Evolutionary conservation across 768 basidiomycete genomes (phyloP), one percentile per base, ranked within the genome.

Genomic region (Tylopilus vinaceipallidus): DNA sequence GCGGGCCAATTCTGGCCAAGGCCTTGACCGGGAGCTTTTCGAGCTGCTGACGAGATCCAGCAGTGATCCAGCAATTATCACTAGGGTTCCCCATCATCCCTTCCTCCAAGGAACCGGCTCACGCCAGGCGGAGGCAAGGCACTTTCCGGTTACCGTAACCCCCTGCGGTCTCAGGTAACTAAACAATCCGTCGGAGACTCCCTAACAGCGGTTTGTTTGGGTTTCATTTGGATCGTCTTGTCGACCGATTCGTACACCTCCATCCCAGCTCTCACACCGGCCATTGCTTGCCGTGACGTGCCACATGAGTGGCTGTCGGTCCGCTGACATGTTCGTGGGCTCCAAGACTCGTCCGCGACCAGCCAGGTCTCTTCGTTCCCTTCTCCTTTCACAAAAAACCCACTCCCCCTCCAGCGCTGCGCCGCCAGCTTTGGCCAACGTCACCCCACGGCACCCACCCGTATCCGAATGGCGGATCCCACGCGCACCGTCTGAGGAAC

Each of bases 171-270:
- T 23, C 49, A 57, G 55, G 43, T 26, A 32, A 39, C 50, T 50
- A 45, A 53, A 47, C 52, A 47, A 45, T 47, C 57, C 56, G 52
- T 54, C 53, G 53, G 59, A 46, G 53, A 50, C 53, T 50, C 58
- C 41, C 61, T 56, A 62, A 56, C 64, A 17, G 61, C 66, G 59
- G 52, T 51, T 45, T 50, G 56, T 60, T 63, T 63, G 56, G 47
- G 63, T 65, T 60, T 64, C 60, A 59, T 67, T 63, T 57, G 16
- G 51, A 55, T 65, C 64, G 55, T 62, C 53, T 53, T 55, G 47
- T 67, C 53, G 64, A 52, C 56, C 34, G 29, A 53, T 52, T 33
- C 19, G 47, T 45, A 26, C 44, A 6, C 32, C 32, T 40, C 14
- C 36, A 24, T 30, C 7, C 42, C 26, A 14, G 26, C 47, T 67